Conservation (phyloP, 2,329 filamentous ascomycete species). For the Diaporthe velutina region DNA sequence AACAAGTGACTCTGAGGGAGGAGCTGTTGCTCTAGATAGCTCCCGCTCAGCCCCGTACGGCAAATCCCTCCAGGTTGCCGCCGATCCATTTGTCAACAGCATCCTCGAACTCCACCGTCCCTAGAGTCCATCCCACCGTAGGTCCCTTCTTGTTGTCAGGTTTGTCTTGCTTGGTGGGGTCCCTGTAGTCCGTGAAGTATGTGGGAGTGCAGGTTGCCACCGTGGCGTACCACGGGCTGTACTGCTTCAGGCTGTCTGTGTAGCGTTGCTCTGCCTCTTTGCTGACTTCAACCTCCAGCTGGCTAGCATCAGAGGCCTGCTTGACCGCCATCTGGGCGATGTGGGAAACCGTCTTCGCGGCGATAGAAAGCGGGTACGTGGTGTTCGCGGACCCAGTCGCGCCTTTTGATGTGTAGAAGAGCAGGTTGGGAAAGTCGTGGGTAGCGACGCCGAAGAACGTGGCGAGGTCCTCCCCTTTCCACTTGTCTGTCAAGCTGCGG, state of each 20-base stretch:
- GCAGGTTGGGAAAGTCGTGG: neutral
- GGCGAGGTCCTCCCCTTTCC: neutral
- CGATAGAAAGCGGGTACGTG: neutral
- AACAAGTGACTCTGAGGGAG: no score
- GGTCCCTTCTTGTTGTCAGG: neutral
- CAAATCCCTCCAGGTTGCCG: neutral
- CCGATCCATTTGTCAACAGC: neutral
- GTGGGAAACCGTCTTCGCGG: neutral
- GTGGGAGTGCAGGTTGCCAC: neutral
- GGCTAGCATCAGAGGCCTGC: neutral
- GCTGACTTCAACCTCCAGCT: neutral
- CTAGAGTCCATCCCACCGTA: neutral
- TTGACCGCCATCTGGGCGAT: neutral
- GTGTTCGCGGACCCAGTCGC: neutral
- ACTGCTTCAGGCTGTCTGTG: neutral
- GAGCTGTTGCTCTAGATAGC: no score
- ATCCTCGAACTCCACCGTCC: neutral
- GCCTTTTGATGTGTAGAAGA: neutral
- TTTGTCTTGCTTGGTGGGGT: neutral
- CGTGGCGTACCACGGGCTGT: neutral
- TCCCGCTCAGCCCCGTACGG: neutral
- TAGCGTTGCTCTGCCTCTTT: constrained; percentile 28
- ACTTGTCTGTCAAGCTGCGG: neutral
- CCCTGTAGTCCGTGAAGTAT: neutral
- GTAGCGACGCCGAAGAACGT: neutral